These are phyloP conservation scores for Drechslera avenae DNA, from an alignment of 2,329 filamentous ascomycete species.

Conservation along the genomic window DNA sequence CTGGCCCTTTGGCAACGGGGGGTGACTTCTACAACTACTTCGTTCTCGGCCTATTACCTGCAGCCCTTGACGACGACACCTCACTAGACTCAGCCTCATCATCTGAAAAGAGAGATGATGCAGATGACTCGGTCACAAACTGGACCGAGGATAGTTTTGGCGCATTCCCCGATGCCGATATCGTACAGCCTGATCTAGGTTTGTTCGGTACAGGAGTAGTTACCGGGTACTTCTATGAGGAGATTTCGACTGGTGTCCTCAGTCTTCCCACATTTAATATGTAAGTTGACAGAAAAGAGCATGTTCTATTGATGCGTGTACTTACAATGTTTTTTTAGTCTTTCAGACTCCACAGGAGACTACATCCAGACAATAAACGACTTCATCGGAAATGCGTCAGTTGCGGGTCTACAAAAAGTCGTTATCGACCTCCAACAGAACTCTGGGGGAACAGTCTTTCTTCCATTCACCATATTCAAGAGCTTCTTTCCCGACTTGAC, in stretches of 20 bases:
- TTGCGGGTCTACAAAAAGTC: slow-evolving; percentile 57
- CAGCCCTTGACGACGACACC: not conserved
- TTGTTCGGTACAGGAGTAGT: slow-evolving; percentile 31
- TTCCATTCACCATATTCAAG: slow-evolving; percentile 50
- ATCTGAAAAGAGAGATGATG: not conserved
- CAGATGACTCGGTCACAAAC: not conserved
- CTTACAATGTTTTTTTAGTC: too few relatives aligned
- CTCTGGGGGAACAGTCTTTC: slow-evolving; percentile 54
- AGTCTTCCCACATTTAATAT: slow-evolving; percentile 48
- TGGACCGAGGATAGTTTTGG: slow-evolving; percentile 24
- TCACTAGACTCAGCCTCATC: not conserved
- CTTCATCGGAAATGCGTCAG: slow-evolving; percentile 53
- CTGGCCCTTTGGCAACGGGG: slow-evolving; percentile 45
- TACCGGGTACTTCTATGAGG: slow-evolving; percentile 51
- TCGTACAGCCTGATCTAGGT: slow-evolving; percentile 26
- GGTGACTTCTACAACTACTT: slow-evolving; percentile 55
- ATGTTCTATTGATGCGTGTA: too few relatives aligned
- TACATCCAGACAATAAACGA: slow-evolving; percentile 36
- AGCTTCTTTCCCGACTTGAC: slow-evolving; percentile 54
- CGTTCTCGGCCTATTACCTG: slow-evolving; percentile 41
- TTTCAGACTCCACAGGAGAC: not conserved
- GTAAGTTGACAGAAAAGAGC: not conserved
- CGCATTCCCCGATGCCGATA: slow-evolving; percentile 32
- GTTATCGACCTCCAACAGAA: slow-evolving; percentile 67
- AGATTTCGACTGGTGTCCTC: slow-evolving; percentile 50